A percentile compares a stretch with the other conserved stretches of the same genome.
Conservation (phyloP, 2,329 filamentous ascomycete genomes). For the Aureobasidium sp. region DNA sequence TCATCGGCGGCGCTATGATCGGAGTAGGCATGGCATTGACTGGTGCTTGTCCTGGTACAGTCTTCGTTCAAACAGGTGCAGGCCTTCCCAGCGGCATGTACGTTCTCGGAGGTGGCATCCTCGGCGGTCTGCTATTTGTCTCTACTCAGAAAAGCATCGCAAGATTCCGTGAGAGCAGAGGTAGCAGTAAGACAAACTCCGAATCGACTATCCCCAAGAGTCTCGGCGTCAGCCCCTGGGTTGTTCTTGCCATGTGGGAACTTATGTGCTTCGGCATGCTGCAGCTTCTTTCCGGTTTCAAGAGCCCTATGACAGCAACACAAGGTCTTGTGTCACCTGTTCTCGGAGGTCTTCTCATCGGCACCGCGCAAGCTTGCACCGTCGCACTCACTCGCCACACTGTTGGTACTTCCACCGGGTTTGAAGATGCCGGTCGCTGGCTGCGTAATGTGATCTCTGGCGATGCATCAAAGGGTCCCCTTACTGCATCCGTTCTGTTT, state of each 20-base stretch:
- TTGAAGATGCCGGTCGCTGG: constrained; percentile 53
- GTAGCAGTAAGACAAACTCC: background rate
- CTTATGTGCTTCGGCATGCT: constrained; percentile 36
- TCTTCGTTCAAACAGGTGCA: constrained; percentile 54
- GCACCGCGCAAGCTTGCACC: constrained; percentile 51
- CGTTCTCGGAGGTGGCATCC: constrained; percentile 47
- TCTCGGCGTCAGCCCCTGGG: constrained; percentile 27
- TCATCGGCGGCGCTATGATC: constrained; percentile 55
- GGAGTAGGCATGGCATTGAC: constrained; percentile 61
- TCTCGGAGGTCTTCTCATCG: constrained; percentile 53
- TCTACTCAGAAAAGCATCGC: background rate
- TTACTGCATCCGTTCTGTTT: constrained; percentile 45
- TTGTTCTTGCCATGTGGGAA: constrained; percentile 40
- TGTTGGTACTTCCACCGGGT: constrained; percentile 55
- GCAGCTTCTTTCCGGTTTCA: constrained; percentile 27
- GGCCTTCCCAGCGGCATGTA: constrained; percentile 35
- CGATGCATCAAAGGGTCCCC: constrained; percentile 23
- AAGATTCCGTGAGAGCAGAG: background rate
- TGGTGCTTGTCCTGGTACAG: constrained; percentile 59
- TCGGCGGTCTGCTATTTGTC: constrained; percentile 44
- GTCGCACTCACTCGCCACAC: constrained; percentile 47
- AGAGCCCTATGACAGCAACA: background rate
- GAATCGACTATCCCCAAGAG: constrained; percentile 1
- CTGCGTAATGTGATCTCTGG: constrained; percentile 36
- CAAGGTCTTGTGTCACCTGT: constrained; percentile 37